Evolutionary conservation across 345 rosid species (phyloP).

Genomic region (Salix brachista): DNA sequence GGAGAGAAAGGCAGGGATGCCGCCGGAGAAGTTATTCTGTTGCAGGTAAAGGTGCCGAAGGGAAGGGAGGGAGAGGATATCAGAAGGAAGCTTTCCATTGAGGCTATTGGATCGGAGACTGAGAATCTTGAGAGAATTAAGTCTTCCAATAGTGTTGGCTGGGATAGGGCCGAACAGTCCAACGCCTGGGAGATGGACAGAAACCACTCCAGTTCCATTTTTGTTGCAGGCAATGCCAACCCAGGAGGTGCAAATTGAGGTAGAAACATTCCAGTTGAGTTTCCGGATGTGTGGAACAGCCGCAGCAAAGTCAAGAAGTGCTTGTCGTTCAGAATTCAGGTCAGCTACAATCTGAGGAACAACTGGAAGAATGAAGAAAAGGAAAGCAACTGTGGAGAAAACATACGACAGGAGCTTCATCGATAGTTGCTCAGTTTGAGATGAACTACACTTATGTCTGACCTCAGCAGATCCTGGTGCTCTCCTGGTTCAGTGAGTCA

Average conservation of each 20-base stretch:
- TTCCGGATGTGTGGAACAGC: conserved; percentile 43
- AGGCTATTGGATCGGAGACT: conserved; percentile 74
- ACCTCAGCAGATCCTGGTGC: neutral
- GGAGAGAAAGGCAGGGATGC: conserved; percentile 37
- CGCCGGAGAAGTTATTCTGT: conserved; percentile 58
- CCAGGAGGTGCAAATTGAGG: conserved; percentile 51
- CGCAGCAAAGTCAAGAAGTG: conserved; percentile 50
- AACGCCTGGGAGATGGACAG: conserved; percentile 61
- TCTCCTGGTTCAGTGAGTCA: neutral
- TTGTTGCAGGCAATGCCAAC: conserved; percentile 53
- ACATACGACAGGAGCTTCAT: conserved; percentile 30
- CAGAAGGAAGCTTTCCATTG: conserved; percentile 58
- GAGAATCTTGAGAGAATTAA: conserved; percentile 50
- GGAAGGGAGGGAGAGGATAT: conserved; percentile 52
- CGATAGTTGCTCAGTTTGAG: neutral
- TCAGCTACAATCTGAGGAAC: conserved; percentile 25
- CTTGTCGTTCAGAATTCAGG: conserved; percentile 50
- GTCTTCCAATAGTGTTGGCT: conserved; percentile 43
- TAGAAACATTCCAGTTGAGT: conserved; percentile 51
- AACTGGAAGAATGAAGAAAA: conserved; percentile 11
- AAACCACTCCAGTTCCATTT: conserved; percentile 35
- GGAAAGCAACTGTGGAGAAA: conserved; percentile 20
- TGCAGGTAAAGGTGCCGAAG: conserved; percentile 60
- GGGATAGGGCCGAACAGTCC: conserved; percentile 68
- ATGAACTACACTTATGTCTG: neutral